Base-by-base conservation (phyloP, 805 yeast species). In the Yamadazyma philogaea region DNA sequence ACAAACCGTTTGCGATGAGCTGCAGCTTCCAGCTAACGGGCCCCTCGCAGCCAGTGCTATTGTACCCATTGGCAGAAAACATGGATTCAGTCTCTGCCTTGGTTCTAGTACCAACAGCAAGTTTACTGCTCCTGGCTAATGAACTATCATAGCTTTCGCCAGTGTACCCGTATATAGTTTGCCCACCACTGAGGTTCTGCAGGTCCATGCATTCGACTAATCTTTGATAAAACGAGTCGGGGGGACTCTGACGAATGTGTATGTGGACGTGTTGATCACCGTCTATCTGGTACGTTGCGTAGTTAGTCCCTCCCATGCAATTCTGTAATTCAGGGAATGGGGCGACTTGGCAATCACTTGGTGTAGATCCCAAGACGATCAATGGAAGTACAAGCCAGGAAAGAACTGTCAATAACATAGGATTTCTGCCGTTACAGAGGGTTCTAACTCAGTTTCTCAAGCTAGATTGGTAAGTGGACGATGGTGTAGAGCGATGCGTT, bases 251-350 rank as follows among this genome's bases (percentile, higher is more conserved):
- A 11, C 7, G 7, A 5, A 34, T 21, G 11, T 24, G 27, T 8
- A 34, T 34, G 16, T 34, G 37, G n/a, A 30, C 37, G 22, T 34
- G 37, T 24, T 21, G 17, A 22, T 34, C 22, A 18, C 18, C 27
- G 11, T 34, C 37, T 7, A 34, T 22, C 16, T 21, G 30, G 16
- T 21, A 34, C 7, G 37, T 21, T 14, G 37, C 37, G 15, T 14
- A 20, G 6, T 18, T 14, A n/a, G 30, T 22, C 14, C 10, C 5
- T n/a, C 19, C 37, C 37, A 34, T 34, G 15, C 37, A 34, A 3
- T n/a, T 22, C 10, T 34, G 28, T 16, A 34, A 22, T 19, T 21
- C 30, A 18, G 15, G 11, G 19, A 18, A 34, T 15, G 17, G 27
- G 30, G 19, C 10, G 11, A 22, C 21, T 16, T 19, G 17, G 21